phyloP scores from a whole-genome alignment of 192 early-diverging fungal genomes.

The Spizellomyces sp. region DNA sequence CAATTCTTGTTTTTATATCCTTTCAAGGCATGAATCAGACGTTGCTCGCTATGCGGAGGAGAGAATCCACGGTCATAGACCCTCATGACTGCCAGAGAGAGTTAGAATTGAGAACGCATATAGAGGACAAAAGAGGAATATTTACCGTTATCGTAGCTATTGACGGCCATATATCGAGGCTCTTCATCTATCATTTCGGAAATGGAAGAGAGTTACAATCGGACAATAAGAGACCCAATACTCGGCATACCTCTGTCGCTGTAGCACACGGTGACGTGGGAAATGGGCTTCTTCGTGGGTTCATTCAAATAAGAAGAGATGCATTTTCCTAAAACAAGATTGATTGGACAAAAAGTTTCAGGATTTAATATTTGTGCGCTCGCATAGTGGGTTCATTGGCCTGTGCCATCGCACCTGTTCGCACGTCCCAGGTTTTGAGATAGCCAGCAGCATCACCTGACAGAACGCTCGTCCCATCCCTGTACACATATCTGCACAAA shows the following conservation, averaged over 20 bases:
- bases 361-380: no score
- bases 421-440: conserved; percentile 92
- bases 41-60: conserved; percentile 68
- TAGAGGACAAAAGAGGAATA: neutral
- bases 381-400: no score
- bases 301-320: conserved; percentile 66
- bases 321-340: conserved; percentile 40
- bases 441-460: conserved; percentile 86
- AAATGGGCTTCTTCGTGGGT: conserved; percentile 72
- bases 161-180: conserved; percentile 83
- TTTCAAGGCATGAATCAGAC: conserved; percentile 80
- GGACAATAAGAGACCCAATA: no score
- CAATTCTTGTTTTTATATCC: conserved; percentile 94
- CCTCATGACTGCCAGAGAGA: conserved; percentile 65
- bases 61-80: conserved; percentile 89
- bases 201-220: no score
- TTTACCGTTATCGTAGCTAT: conserved; percentile 90
- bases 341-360: no score
- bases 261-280: conserved; percentile 67
- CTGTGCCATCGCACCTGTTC: conserved; percentile 36
- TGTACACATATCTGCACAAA: conserved; percentile 54
- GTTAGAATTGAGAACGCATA: neutral
- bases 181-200: conserved; percentile 39
- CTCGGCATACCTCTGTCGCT: conserved; percentile 5
- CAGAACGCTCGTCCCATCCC: conserved; percentile 70